Evolutionary conservation across 495 filamentous ascomycete genomes (phyloP), one percentile per base, ranked within the genome.

Genomic region (Ramalina intermedia): DNA sequence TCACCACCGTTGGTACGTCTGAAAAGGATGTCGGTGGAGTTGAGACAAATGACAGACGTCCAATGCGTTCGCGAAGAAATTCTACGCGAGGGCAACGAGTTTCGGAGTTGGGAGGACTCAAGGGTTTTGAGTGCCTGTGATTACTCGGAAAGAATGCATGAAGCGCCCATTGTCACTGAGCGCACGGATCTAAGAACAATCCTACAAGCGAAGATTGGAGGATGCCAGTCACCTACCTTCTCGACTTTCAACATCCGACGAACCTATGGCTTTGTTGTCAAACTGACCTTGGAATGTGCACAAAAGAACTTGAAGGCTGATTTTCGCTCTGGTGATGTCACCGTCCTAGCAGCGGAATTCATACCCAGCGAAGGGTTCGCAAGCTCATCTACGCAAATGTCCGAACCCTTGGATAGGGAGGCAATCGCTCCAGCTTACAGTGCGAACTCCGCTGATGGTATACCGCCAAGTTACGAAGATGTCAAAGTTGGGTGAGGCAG

Each of bases 41-140:
- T 51, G 17, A 33, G 29, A 13, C 33, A 41, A 9, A 36, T 18
- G 20, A 51, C 48, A 21, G 18, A 51, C 18, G 45, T 51, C 18
- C 48, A 45, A 51, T 41, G 38, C 41, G 46, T 51, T 20, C 48
- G 41, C 17, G 23, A 46, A 35, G 41, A 51, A 45, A 27, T 46
- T 9, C 39, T 51, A 1, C 11, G 7, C 16, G 21, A 26, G 33
- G 41, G 41, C 21, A 43, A 51, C 23, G 41, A 37, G 21, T 36
- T 44, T 7, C 36, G 41, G 20, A 37, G 13, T 23, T 51, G 48
- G 48, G 24, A 27, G 9, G 13, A 39, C 13, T 24, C 21, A 5
- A 13, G 6, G 5, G 4, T 38, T 6, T 38, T 51, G 23, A 43
- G 23, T 5, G 24, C 13, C 12, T 11, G 41, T 26, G 48, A 44